A percentile compares a stretch with the other conserved stretches of the same genome.
Conservation (phyloP, 441 rosid genomes). For the Erysimum pusillum region DNA sequence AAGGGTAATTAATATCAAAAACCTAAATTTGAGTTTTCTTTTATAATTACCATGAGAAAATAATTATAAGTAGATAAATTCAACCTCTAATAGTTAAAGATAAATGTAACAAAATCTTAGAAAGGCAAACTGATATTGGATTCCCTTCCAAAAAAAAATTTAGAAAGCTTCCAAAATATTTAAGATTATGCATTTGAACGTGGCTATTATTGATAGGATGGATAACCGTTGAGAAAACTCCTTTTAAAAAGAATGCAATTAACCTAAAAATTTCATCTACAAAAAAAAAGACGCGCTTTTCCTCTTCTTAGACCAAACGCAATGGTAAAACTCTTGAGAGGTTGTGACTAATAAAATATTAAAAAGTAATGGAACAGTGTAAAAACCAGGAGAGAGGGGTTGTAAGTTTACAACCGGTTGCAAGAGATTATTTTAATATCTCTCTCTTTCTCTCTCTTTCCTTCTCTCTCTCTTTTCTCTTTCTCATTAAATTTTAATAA, state of each 20-base stretch:
- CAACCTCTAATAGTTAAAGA: too few species aligned
- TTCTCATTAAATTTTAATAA: too few species aligned
- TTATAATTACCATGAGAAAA: background rate
- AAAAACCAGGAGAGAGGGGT: too few species aligned
- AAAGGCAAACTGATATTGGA: background rate
- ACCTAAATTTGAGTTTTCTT: background rate
- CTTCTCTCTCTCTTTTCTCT: too few species aligned
- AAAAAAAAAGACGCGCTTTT: slow-evolving; percentile 15
- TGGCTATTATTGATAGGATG: background rate
- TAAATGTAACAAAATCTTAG: background rate
- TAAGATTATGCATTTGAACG: background rate
- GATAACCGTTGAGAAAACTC: background rate
- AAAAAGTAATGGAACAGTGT: too few species aligned
- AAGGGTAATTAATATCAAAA: background rate
- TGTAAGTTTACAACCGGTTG: too few species aligned
- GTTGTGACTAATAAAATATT: too few species aligned
- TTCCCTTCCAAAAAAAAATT: too few species aligned
- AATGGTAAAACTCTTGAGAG: too few species aligned
- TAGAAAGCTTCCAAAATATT: background rate
- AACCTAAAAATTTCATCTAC: background rate
- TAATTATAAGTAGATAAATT: too few species aligned
- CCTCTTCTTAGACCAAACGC: background rate
- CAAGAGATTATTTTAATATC: too few species aligned
- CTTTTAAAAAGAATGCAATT: background rate
- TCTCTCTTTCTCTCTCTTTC: too few species aligned